Percentiles rank a stretch among this genome's conserved stretches.
These are phyloP conservation scores for Echinochloa phyllopogon DNA, from an alignment of 176 grass and related monocot species.

Conservation along the genomic window DNA sequence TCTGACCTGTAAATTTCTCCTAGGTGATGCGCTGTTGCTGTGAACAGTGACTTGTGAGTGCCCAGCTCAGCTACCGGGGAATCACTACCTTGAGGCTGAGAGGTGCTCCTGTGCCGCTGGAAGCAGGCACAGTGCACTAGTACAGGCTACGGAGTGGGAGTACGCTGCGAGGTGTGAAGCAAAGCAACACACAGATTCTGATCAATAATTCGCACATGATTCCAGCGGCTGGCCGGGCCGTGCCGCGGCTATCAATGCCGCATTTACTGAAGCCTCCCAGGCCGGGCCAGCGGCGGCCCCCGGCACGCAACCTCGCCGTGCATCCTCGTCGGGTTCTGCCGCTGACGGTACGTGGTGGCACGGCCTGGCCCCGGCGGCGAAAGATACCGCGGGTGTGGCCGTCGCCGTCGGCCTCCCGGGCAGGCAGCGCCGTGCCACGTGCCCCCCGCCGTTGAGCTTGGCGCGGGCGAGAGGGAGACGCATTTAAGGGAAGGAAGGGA, in stretches of 20 bases:
- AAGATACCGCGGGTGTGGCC: not conserved
- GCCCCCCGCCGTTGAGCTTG: constrained; percentile 9
- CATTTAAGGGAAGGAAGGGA: constrained; percentile 29
- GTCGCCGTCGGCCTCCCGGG: constrained; percentile 10
- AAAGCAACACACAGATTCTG: constrained; percentile 21
- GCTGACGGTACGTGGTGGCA: constrained; percentile 13
- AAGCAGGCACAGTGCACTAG: not conserved
- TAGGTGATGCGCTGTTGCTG: not conserved
- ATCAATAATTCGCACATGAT: constrained; percentile 53
- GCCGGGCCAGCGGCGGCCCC: constrained; percentile 9
- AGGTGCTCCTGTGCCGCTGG: constrained; percentile 19
- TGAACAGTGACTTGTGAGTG: not conserved
- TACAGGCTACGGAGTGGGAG: too few species aligned
- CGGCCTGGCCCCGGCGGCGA: not conserved
- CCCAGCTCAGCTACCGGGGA: not conserved
- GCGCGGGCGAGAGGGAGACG: not conserved
- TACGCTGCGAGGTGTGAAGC: not conserved
- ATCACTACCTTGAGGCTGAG: constrained; percentile 32
- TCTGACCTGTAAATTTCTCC: constrained; percentile 1
- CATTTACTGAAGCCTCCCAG: constrained; percentile 45
- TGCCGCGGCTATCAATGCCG: constrained; percentile 45
- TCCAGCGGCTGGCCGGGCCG: constrained; percentile 20
- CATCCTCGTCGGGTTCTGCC: not conserved
- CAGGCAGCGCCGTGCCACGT: not conserved
- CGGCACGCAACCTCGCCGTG: constrained; percentile 41